Base-by-base conservation (phyloP, 192 early-diverging fungal species). In the Fimicolochytrium jonesii region DNA sequence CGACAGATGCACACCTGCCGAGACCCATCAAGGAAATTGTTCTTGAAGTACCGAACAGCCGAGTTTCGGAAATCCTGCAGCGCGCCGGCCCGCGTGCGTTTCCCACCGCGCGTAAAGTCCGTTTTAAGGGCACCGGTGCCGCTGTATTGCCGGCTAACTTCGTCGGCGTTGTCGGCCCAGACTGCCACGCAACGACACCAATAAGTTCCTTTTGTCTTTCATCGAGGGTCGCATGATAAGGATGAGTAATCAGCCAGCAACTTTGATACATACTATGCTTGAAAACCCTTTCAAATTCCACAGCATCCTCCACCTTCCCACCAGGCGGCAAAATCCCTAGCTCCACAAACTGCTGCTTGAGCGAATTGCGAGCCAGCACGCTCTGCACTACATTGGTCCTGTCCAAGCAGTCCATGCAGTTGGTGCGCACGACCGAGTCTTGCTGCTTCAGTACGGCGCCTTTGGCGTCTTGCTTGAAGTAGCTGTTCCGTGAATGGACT, bases 371-470 rank as follows among this genome's bases (percentile, higher is more conserved):
- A 11, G 94, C 92, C 30, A 99, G 71, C 32, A 94, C 88, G 25
- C 87, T 89, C 68, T 99, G 97, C 18, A 97, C 94, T 23, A 99
- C 95, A 66, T 99, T 99, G 29, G 97, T 99, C 62, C 97, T 87
- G 68, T 99, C 97, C 33, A 99, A 74, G 70, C 97, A 99, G 75
- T 99, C 97, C 89, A 99, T 96, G 73, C 97, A 99, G 72, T 99
- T 99, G 2, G 94, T 88, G 47, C 97, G 88, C 32, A 94, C 77
- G 13, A 96, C 88, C 7, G 90, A 92, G 4, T 71, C 75, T 60
- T 99, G 95, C 34, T 56, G 66, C 30, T 71, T 64, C 6, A 56
- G 31, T 22, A 81, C 61, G 36, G 61, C 64, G 43, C 66, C 61
- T 17, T 71, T 59, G 1, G 67, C 56, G 35, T 86, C 71, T 15